phyloP scores from a whole-genome alignment of 2,329 filamentous ascomycete species.

The Xylaria sp. region DNA sequence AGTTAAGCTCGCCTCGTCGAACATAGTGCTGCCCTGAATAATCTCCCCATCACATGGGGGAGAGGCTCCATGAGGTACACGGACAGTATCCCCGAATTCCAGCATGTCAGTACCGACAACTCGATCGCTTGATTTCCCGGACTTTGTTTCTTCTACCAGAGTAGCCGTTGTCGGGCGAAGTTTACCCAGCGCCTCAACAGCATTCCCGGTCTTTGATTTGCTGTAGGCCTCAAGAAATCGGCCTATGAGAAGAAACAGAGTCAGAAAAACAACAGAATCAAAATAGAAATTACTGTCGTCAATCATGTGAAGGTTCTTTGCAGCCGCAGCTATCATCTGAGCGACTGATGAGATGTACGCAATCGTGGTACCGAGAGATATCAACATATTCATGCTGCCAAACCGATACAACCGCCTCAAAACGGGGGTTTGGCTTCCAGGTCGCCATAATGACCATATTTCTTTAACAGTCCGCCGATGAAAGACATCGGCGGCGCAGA shows the following conservation, averaged over 20 bases:
- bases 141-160: slow-evolving; percentile 65
- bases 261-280: slow-evolving; percentile 92
- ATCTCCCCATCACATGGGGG: slow-evolving; percentile 85
- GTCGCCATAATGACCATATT: slow-evolving; percentile 79
- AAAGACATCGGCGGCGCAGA: slow-evolving; percentile 87
- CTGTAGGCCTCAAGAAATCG: slow-evolving; percentile 88
- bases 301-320: slow-evolving; percentile 52
- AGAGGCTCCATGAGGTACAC: slow-evolving; percentile 81
- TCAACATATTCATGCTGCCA: slow-evolving; percentile 95
- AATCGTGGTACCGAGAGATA: slow-evolving; percentile 87
- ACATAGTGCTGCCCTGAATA: slow-evolving; percentile 70
- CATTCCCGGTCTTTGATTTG: slow-evolving; percentile 90
- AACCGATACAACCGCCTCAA: slow-evolving; percentile 87
- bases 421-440: slow-evolving; percentile 76
- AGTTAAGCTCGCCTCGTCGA: slow-evolving; percentile 92
- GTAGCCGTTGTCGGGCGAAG: slow-evolving; percentile 81
- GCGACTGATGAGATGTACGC: slow-evolving; percentile 86
- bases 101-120: slow-evolving; percentile 73
- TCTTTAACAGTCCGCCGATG: slow-evolving; percentile 84
- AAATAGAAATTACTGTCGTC: slow-evolving; percentile 77
- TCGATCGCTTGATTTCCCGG: slow-evolving; percentile 53
- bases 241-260: slow-evolving; percentile 82
- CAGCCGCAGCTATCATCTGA: slow-evolving; percentile 75
- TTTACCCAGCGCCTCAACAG: slow-evolving; percentile 81
- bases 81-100: slow-evolving; percentile 78